phyloP scores from a whole-genome alignment of 352 stramenopile species.

The Halophytophthora batemanensis region DNA sequence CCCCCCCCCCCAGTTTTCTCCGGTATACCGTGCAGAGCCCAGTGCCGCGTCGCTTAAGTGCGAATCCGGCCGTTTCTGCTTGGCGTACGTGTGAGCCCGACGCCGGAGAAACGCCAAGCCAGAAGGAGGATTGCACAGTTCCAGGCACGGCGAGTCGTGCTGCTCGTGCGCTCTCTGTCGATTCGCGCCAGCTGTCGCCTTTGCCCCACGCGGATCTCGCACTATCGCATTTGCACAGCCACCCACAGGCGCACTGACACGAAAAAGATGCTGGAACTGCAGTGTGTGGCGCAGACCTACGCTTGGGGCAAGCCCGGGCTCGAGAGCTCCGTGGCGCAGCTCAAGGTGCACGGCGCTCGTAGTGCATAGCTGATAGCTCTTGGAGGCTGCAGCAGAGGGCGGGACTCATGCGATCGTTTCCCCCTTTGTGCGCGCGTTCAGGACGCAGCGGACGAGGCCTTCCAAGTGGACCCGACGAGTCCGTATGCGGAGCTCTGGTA shows the following conservation, averaged over 20 bases:
- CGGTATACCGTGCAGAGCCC: no score
- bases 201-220: no score
- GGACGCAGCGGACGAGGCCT: slow-evolving; percentile 44
- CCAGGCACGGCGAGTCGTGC: no score
- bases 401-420: background rate
- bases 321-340: slow-evolving; percentile 80
- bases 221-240: background rate
- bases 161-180: background rate
- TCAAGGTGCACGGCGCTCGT: slow-evolving; percentile 56
- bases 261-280: slow-evolving; percentile 61
- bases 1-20: no score
- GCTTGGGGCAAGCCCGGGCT: slow-evolving; percentile 89
- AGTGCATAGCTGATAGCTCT: background rate
- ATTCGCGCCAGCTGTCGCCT: background rate
- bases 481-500: slow-evolving; percentile 91
- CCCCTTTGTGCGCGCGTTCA: slow-evolving; percentile 14
- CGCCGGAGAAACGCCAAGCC: no score
- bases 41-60: no score
- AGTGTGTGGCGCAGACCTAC: slow-evolving; percentile 88
- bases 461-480: slow-evolving; percentile 37
- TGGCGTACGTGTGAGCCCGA: no score
- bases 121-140: no score
- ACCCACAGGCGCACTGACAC: background rate
- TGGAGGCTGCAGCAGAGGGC: background rate
- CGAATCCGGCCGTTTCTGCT: no score